Evolutionary conservation across 2,329 filamentous ascomycete genomes (phyloP), one percentile per base, ranked within the genome.

Genomic region (Hyphodiscus sp.): DNA sequence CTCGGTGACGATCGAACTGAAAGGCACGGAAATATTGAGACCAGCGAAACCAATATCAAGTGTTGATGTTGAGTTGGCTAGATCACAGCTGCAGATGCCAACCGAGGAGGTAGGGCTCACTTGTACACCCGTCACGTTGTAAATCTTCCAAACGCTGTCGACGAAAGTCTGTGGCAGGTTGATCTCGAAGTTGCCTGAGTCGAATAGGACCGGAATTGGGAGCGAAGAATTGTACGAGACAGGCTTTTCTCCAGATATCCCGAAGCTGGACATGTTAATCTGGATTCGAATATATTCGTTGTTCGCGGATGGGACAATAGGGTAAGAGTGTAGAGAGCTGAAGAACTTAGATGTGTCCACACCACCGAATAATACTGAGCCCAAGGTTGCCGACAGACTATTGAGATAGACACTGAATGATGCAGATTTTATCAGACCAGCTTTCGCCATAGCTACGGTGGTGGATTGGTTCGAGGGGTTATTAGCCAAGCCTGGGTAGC

Each of bases 301-400:
- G 9, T 19, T 38, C 10, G 3, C 16, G 20, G 18, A 2, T 19
- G 46, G 46, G n/a, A 23, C 13, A 16, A 48, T 41, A n/a, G 46
- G 46, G 18, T 48, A 48, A 3, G 46, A 38, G 19, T 48, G 46
- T 33, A 91, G 73, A 1, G 79, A 69, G 45, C 87, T 87, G 0
- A 74, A 67, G 69, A 83, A 92, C 66, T 91, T 91, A 55, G 77
- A 79, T 0, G 81, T 87, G 66, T 92, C 87, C 55, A 91, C 81
- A n/a, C 87, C 88, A 44, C 88, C 88, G 60, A 92, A 92, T 1
- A 92, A 73, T 55, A 91, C 85, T 61, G 74, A 20, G 26, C 46
- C 46, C 13, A 19, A 20, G 11, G 18, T 4, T 20, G 26, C 7
- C 16, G 46, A 1, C 15, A 29, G 29, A 18, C 20, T 29, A 4